Evolutionary conservation across 768 basidiomycete species (phyloP), one percentile per base, ranked within the genome.

Genomic region (Amanita subjunquillea): DNA sequence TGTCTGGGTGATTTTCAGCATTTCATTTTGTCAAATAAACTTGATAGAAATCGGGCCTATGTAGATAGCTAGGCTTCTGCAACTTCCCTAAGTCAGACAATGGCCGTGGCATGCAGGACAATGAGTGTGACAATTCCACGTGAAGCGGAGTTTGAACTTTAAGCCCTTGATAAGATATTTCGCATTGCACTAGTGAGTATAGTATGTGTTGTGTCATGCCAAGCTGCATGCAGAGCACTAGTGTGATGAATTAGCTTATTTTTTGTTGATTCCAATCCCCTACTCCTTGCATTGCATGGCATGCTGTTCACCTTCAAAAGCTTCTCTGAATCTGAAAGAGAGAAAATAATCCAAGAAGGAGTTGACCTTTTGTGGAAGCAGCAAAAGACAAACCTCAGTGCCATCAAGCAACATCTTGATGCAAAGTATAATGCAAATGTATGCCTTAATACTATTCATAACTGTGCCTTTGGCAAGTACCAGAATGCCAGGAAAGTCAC

Each of bases 361-460:
- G 41, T 43, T 10, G 41, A 43, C 41, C 44, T 45, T 45, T 45
- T 45, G 9, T 10, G 12, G 44, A 45, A 1, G 44, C 44, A 45
- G 44, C 23, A 25, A 25, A 25, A 25, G 4, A 4, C 23, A 2
- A 2, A 25, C 23, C 23, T 25, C 23, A 25, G 46, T 34, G 46
- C 46, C 20, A 36, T 34, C n/a, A 48, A 48, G 46, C n/a, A n/a
- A n/a, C 46, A 34, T n/a, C 46, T 48, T 48, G 46, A 48, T 36
- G n/a, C n/a, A 22, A 48, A 48, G 46, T 17, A 48, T 27, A 48
- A 34, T 32, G 36, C 46, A 34, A 34, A 36, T 25, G 23, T 25
- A 25, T 25, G 23, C 23, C 23, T 25, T 48, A 36, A 34, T 48
- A 48, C 30, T 34, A 48, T 36, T 10, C 32, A 27, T 20, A 48